Evolutionary conservation across 768 basidiomycete species (phyloP), one percentile per base, ranked within the genome.

Genomic region (Mycena pura): DNA sequence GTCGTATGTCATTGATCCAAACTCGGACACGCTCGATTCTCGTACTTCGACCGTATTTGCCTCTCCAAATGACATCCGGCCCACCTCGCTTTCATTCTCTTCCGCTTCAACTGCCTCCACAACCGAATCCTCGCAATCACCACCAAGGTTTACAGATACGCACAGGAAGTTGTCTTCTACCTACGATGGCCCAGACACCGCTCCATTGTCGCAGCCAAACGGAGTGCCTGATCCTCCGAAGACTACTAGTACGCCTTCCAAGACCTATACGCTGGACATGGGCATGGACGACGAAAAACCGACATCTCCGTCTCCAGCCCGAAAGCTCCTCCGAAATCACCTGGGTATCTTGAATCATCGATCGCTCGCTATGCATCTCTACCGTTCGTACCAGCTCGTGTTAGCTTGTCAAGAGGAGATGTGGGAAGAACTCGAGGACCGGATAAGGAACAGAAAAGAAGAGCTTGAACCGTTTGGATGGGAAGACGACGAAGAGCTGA

Each of bases 381-480:
- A 88, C 66, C 78, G 81, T 62, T 82, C 85, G n/a, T 89, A 84
- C 61, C 83, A 86, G 64, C 72, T 74, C 19, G 85, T 91, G 8
- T 70, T 89, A 13, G 87, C 86, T 13, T 88, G 86, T 64, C 84
- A 87, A 70, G 89, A 90, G 68, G 84, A 87, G 27, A 89, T 91
- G 87, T 91, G 89, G 88, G 89, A 90, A 62, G 88, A 89, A 54
- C 77, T 91, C 47, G 82, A 83, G 64, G 84, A 87, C 62, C 81
- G 84, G 61, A 79, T 88, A 72, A 77, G 85, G 49, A 88, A 88
- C 65, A 76, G 81, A 53, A 81, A 78, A 44, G 77, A 80, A 6
- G 82, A 85, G 58, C 73, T 90, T 25, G 70, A 75, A 54, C 81
- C 80, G 15, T 80, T 85, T 68, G 89, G 89, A n/a, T 91, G 89